These are phyloP conservation scores for Crassisporium funariophilum DNA, from an alignment of 768 basidiomycete species.

Conservation along the genomic window DNA sequence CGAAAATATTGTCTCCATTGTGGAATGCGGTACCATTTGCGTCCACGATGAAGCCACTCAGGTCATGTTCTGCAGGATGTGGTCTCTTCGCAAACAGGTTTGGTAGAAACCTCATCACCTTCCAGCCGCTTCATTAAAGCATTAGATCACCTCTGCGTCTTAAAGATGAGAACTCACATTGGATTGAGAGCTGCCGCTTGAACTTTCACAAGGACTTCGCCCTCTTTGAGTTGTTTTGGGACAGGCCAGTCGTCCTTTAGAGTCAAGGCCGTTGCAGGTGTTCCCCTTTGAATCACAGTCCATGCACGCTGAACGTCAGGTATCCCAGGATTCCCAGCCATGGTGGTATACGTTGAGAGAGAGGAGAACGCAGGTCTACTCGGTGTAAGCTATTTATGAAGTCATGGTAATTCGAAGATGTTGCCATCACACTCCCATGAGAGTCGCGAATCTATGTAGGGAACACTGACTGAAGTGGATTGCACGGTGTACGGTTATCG, in stretches of 20 bases:
- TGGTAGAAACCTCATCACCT: slow-evolving; percentile 52
- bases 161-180: slow-evolving; percentile 39
- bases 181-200: slow-evolving; percentile 65
- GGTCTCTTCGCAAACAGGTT: slow-evolving; percentile 50
- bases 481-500: too few species aligned
- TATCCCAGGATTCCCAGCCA: slow-evolving; percentile 23
- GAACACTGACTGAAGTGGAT: too few species aligned
- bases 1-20: slow-evolving; percentile 66
- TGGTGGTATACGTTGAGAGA: not conserved
- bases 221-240: slow-evolving; percentile 31
- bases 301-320: slow-evolving; percentile 40
- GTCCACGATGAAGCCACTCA: slow-evolving; percentile 62
- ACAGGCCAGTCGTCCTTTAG: slow-evolving; percentile 39
- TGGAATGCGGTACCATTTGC: slow-evolving; percentile 54
- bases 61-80: slow-evolving; percentile 58
- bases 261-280: slow-evolving; percentile 30
- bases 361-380: slow-evolving; percentile 9
- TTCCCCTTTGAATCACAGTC: slow-evolving; percentile 33
- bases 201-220: slow-evolving; percentile 38
- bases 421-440: too few species aligned
- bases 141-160: not conserved
- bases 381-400: slow-evolving; percentile 57
- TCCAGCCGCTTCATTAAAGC: slow-evolving; percentile 49
- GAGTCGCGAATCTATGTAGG: too few species aligned
- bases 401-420: too few species aligned